Evolutionary conservation across 164 flowering plant genomes (phyloP).

Genomic region (Umbellularia californica): DNA sequence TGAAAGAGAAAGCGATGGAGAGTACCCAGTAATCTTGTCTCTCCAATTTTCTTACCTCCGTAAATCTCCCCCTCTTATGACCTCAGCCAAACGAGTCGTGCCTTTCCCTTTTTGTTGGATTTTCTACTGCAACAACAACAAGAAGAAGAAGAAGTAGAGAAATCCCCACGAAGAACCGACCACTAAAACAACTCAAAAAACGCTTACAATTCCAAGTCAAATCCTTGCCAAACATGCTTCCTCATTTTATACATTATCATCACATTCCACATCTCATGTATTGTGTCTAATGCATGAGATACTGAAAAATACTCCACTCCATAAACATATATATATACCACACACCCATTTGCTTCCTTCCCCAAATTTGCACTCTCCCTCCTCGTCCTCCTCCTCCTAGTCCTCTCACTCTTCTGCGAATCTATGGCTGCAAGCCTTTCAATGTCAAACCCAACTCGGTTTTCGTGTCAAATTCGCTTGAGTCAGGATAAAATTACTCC

Average conservation of each 20-base stretch:
- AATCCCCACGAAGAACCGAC: not conserved
- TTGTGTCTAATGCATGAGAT: not conserved
- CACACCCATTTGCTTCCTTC: not conserved
- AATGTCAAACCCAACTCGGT: not conserved
- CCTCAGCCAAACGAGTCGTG: not conserved
- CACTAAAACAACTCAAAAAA: not conserved
- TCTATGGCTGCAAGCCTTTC: slow-evolving; percentile 16
- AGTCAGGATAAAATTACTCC: not conserved
- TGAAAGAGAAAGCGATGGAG: no score
- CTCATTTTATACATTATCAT: no score
- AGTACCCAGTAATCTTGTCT: no score
- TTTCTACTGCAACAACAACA: not conserved
- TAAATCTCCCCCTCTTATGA: no score
- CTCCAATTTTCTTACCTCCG: no score
- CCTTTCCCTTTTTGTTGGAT: not conserved
- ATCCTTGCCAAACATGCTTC: not conserved
- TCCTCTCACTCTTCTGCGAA: no score
- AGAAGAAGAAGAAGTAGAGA: not conserved
- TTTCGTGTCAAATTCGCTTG: not conserved
- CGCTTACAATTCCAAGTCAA: not conserved
- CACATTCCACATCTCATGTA: not conserved
- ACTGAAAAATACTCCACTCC: not conserved
- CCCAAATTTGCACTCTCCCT: not conserved
- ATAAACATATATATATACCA: not conserved
- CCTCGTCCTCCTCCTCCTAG: not conserved